Evolutionary conservation across 2,329 filamentous ascomycete species (phyloP), one percentile per base, ranked within the genome.

Genomic region (Aspergillus phoenicis): DNA sequence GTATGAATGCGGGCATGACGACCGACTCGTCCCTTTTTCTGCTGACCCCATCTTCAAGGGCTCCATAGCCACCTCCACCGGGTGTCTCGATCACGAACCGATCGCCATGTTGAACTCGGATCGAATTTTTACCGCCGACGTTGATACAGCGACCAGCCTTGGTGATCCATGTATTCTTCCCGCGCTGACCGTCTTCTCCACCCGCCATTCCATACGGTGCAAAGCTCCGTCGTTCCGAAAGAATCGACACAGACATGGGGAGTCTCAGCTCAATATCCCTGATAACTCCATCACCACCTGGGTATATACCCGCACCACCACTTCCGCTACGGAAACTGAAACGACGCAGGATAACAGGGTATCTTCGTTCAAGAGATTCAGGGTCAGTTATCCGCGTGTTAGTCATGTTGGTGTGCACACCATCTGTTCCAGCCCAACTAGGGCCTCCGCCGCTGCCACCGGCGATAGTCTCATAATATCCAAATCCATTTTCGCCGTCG

Each of bases 351-450:
- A 95, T 75, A 1, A 92, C 89, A 0, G 90, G 90, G 70, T 93
- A 93, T 8, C 91, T 80, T 26, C 88, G 82, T 78, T 94, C 91
- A 65, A 94, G 90, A 7, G 93, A 85, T 72, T 94, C 91, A 0
- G 88, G 83, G 71, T 94, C 91, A 0, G 91, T 93, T 71, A 93
- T 94, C 15, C 90, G 84, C 2, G 91, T 94, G 74, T 94, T 95
- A 7, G 91, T 94, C 89, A 93, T 93, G 77, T 94, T 90, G 2
- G 86, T 89, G 73, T 94, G 90, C n/a, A 93, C 89, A 15, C 89
- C 90, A 56, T 82, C 86, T 10, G 89, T 88, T 39, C 91, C 91
- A 62, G 89, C 81, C 90, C 90, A 93, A 13, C 82, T 81, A 0
- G 87, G 84, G 0, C 90, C 90, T 0, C 91, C 91, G 28, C 91